Base-by-base conservation (phyloP, 495 filamentous ascomycete genomes). In the Hypoxylon lienhwacheense region DNA sequence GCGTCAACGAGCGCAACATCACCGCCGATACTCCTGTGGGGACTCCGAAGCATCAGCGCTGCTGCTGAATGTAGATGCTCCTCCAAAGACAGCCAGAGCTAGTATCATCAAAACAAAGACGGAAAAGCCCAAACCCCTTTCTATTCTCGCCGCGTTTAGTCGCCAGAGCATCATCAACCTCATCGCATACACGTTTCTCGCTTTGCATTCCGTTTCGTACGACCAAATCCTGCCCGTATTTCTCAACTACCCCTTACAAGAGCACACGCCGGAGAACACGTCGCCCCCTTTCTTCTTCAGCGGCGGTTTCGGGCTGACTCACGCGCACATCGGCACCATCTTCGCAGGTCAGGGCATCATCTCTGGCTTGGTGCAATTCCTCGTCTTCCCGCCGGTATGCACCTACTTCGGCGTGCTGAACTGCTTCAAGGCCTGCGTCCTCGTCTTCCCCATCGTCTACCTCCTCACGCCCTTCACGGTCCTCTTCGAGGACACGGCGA, bases 211-310 rank as follows among this genome's bases (percentile, higher is more conserved):
- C 4, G 81, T 91, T 43, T 85, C 86, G 0, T 93, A 81, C 63
- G 89, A 96, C 67, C 88, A 91, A 46, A 74, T 90, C 5, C 74
- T 93, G 3, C 86, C 89, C 1, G 86, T 92, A 1, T 92, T 91
- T 63, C 80, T 93, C 66, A 88, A 92, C 66, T 84, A 84, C 60
- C 88, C 86, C 0, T 63, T 59, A 3, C 80, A 85, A 53, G 53
- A 47, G 7, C 60, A 74, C 20, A 66, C 66, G 1, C 65, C 77
- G 0, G 66, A 81, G 21, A 85, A 87, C 64, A 84, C 83, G 0
- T 73, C 78, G 24, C 76, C 89, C 1, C 89, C 89, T 0, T 86
- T 95, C 69, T 82, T 85, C 58, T 95, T 95, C 63, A 74, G 79
- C 2, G 85, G 89, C 39, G 90, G 90, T 0, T 92, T 90, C 58